Evolutionary conservation across 495 filamentous ascomycete genomes (phyloP).

Genomic region (Aspergillus panamensis): DNA sequence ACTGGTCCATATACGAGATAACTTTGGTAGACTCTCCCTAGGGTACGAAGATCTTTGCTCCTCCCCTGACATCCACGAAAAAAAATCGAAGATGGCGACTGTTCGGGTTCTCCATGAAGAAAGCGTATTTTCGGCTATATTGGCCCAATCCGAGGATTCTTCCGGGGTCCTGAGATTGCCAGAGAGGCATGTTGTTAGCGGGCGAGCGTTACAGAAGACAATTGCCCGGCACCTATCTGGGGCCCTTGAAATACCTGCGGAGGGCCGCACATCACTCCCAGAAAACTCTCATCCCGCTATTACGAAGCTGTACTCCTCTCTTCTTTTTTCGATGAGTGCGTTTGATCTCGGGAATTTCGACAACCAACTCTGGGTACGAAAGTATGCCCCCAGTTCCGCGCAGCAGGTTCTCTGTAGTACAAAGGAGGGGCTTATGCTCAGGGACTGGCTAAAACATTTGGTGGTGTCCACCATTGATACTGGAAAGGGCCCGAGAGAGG

Average conservation of each 20-base stretch:
- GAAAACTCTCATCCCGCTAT: constrained; percentile 54
- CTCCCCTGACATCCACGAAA: constrained; percentile 18
- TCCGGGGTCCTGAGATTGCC: constrained; percentile 31
- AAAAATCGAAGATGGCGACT: constrained; percentile 38
- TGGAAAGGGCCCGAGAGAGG: constrained; percentile 45
- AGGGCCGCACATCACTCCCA: neutral
- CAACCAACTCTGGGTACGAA: constrained; percentile 69
- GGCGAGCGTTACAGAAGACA: constrained; percentile 29
- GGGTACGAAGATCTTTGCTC: neutral
- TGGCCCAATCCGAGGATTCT: neutral
- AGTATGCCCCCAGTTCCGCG: constrained; percentile 74
- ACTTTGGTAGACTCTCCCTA: neutral
- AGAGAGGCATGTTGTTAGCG: constrained; percentile 35
- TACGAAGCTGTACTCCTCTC: constrained; percentile 53
- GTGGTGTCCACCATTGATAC: constrained; percentile 70
- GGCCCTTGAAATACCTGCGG: neutral
- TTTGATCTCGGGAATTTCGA: constrained; percentile 82
- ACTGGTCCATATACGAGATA: constrained; percentile 52
- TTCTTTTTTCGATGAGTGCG: constrained; percentile 62
- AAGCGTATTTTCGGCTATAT: constrained; percentile 24
- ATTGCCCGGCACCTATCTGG: constrained; percentile 37
- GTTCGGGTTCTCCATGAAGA: constrained; percentile 35
- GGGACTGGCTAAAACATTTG: constrained; percentile 78
- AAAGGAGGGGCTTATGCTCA: constrained; percentile 64
- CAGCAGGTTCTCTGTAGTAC: constrained; percentile 74